Base-by-base conservation (phyloP, 305 asterid genomes). In the Fraxinus angustifolia region DNA sequence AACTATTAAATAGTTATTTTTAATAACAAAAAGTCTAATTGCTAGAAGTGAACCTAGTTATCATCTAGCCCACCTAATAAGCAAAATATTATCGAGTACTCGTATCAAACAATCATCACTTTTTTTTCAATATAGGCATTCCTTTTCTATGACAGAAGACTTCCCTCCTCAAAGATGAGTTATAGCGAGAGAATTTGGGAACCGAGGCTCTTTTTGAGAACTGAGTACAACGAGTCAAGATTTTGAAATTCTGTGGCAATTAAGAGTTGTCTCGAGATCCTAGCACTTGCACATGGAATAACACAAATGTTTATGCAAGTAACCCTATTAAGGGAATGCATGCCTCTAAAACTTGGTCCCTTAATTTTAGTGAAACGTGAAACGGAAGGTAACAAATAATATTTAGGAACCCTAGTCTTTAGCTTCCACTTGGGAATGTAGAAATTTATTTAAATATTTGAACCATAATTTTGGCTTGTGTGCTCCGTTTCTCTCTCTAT, bases 381-480 rank as follows among this genome's bases (percentile, higher is more conserved):
- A 90, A 81, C 72, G 28, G 82, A 85, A 87, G 91, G 76, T 78
- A 74, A 12, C 35, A 48, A 48, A 48, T 48, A 78, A 71, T 75
- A 21, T 28, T 78, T 68, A 73, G 82, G 42, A 83, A 79, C 87
- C 84, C 88, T 88, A 85, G 87, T 82, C 83, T 78, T 85, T 76
- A 48, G 81, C 80, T 84, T 82, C 80, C 82, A 81, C 90, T 87
- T 76, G 88, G 88, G 89, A 90, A 86, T 84, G 85, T 78, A 72
- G 48, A 88, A 78, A 53, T 17, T 77, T 65, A 42, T 23, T 83
- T 76, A 36, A 78, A 1, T 71, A 38, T 53, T 83, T 85, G 84
- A 73, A 86, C 86, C 86, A 85, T 72, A 86, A 78, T 89, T 84
- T 91, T 86, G 95, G 89, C 91, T 86, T 88, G 77, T 79, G 88